Conservation (phyloP, 495 filamentous ascomycete species). For the Hyphodiscus hymeniophilus region DNA sequence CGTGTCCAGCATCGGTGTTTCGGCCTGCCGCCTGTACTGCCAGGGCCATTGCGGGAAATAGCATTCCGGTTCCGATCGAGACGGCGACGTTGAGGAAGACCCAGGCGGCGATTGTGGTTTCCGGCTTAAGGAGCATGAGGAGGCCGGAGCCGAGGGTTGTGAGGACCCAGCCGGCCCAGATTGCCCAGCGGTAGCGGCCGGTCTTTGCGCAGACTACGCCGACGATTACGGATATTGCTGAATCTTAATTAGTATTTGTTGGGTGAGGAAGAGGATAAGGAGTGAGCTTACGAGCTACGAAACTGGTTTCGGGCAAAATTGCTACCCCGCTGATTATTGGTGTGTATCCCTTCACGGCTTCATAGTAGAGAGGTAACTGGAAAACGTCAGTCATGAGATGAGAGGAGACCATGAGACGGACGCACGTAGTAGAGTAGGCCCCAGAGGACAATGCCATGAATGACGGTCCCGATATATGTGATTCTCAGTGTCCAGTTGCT, state of each 20-base stretch:
- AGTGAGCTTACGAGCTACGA: constrained; percentile 18
- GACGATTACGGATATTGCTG: constrained; percentile 38
- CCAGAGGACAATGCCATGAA: constrained; percentile 43
- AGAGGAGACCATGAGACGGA: no score
- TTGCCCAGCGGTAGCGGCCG: constrained; percentile 41
- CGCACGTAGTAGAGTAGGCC: constrained; percentile 48
- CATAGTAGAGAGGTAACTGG: constrained; percentile 50
- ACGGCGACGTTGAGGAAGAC: constrained; percentile 44
- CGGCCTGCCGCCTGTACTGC: constrained; percentile 36
- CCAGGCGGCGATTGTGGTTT: constrained; percentile 38
- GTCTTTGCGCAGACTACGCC: constrained; percentile 40
- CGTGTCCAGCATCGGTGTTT: constrained; percentile 43
- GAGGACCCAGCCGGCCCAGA: constrained; percentile 47
- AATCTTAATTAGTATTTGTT: constrained; percentile 23
- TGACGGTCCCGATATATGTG: constrained; percentile 35
- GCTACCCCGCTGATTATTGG: constrained; percentile 52
- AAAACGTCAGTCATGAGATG: no score
- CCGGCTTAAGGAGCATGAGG: constrained; percentile 38
- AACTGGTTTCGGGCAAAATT: constrained; percentile 49
- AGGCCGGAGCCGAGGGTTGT: constrained; percentile 38
- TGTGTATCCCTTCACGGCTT: constrained; percentile 50
- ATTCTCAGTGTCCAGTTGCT: constrained; percentile 30
- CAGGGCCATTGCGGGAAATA: constrained; percentile 43
- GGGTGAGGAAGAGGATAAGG: constrained; percentile 20
- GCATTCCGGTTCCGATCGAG: constrained; percentile 46